Base-by-base conservation (phyloP, 257 asterid genomes). In the Plantago elongata region DNA sequence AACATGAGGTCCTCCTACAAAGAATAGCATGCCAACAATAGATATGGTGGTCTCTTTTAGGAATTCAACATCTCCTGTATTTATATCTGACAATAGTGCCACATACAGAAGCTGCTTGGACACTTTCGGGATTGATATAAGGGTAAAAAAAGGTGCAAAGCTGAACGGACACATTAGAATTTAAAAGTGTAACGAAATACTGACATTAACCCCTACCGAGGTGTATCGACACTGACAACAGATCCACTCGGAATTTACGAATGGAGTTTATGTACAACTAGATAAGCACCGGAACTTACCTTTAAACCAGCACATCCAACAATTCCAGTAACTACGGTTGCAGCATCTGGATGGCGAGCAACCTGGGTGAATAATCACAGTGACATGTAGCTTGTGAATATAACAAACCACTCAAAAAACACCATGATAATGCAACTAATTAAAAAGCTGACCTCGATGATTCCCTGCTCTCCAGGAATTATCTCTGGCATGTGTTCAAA, bases 221-320 rank as follows among this genome's bases (percentile, higher is more conserved):
- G 60, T 13, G 14, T n/a, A 65, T 9, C 29, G 65, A 43, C 48
- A 48, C n/a, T n/a, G 38, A 72, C 43, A 66, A 18, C 46, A 47
- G 9, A 63, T 22, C 17, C 65, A 16, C 5, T 7, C n/a, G 9
- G 16, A 13, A 14, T 52, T 22, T 42, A 55, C 60, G 60, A 52
- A 57, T 9, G 29, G 16, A 17, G 22, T 43, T 38, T 9, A 40
- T 46, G 29, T 29, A 54, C 11, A 45, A 14, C 47, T 46, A 27
- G 0, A 16, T 9, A 34, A 17, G 34, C 18, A 17, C 34, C 7
- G 13, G 46, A 63, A 45, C n/a, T 38, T 76, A 93, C 99, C 99
- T 93, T 89, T 29, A 93, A 72, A 69, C 99, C 99, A 3, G 99
- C 99, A 60, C 97, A 93, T 34, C 97, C 99, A 68, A 93, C 99